Conservation (phyloP, 768 basidiomycete genomes). For the Tephrocybe sp. region DNA sequence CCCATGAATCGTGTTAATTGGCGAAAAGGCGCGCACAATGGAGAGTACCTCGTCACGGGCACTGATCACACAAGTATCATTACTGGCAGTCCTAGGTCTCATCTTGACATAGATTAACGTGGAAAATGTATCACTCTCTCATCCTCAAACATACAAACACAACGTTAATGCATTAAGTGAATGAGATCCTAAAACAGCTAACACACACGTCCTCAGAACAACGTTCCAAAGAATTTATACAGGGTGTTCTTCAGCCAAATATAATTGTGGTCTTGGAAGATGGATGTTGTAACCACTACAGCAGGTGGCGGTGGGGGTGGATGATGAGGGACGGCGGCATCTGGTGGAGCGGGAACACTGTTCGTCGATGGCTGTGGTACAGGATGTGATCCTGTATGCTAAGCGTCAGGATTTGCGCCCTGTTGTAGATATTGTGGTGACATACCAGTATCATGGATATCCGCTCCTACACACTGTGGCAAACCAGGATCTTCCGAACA, state of each 20-base stretch:
- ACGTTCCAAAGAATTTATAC: conserved; percentile 1
- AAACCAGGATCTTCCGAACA: no score
- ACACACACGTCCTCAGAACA: neutral
- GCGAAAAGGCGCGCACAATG: conserved; percentile 10
- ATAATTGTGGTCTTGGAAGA: neutral
- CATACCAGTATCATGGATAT: no score
- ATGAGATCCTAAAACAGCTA: no score
- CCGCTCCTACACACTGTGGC: no score
- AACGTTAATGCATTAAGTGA: no score
- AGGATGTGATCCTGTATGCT: neutral
- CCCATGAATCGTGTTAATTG: conserved; percentile 12
- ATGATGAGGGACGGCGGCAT: neutral
- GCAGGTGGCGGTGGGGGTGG: neutral
- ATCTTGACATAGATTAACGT: no score
- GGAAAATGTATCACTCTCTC: no score
- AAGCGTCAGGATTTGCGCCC: no score
- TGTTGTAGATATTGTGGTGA: no score
- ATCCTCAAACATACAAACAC: no score
- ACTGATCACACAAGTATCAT: neutral
- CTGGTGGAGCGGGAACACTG: neutral
- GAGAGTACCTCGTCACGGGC: conserved; percentile 10
- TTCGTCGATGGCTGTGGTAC: neutral
- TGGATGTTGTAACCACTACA: neutral
- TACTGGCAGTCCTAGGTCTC: neutral
- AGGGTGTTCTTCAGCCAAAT: neutral